These are phyloP conservation scores for Wickerhamia fluorescens DNA, from an alignment of 805 yeast species.

Conservation along the genomic window DNA sequence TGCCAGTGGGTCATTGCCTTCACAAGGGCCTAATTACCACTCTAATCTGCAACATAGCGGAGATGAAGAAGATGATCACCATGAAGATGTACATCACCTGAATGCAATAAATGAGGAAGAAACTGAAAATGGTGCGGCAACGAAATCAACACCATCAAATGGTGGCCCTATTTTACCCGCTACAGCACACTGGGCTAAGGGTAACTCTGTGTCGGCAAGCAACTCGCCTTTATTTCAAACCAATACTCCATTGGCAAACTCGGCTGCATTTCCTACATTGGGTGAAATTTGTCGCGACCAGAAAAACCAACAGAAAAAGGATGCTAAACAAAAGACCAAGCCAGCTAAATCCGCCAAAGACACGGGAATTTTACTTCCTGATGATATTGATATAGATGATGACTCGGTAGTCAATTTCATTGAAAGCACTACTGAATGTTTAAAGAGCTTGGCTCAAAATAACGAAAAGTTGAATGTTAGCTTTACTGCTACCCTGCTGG, in stretches of 20 bases:
- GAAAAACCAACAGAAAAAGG: constrained; percentile 23
- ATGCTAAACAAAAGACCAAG: constrained; percentile 23
- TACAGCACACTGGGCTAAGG: constrained; percentile 58
- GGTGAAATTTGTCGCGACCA: constrained; percentile 40
- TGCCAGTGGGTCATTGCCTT: constrained; percentile 10
- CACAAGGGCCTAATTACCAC: constrained; percentile 1
- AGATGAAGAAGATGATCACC: constrained; percentile 6
- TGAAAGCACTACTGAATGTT: constrained; percentile 39
- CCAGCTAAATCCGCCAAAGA: constrained; percentile 22
- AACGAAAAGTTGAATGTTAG: constrained; percentile 34
- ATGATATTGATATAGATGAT: constrained; percentile 44
- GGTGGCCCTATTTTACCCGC: constrained; percentile 58
- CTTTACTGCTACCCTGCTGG: constrained; percentile 23
- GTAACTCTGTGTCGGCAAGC: constrained; percentile 17
- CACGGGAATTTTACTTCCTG: constrained; percentile 29
- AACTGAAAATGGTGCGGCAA: not conserved
- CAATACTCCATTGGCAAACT: constrained; percentile 34
- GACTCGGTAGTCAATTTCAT: constrained; percentile 40
- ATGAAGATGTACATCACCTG: constrained; percentile 3
- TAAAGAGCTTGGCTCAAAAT: constrained; percentile 30
- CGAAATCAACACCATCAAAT: constrained; percentile 1
- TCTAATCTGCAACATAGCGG: not conserved
- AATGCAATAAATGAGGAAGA: constrained; percentile 1
- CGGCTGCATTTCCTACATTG: constrained; percentile 54
- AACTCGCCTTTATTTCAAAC: constrained; percentile 32